phyloP scores from a whole-genome alignment of 441 rosid genomes.

The Populus tomentosa region DNA sequence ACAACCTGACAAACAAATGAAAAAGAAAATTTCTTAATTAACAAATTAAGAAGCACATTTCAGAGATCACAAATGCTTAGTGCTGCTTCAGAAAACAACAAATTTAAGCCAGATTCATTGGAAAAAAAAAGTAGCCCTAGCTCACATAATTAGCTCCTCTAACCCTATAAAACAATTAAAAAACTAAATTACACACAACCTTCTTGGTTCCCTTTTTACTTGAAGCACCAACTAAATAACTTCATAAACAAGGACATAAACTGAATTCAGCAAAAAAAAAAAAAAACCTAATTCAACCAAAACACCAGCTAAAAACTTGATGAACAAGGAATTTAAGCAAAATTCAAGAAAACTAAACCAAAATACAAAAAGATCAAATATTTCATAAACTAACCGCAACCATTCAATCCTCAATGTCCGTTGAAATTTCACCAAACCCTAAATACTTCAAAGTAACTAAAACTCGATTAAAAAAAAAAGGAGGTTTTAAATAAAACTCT shows the following conservation, averaged over 20 bases:
- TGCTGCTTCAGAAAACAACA: neutral
- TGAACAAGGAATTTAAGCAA: neutral
- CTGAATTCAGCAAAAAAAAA: neutral
- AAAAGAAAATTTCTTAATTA: neutral
- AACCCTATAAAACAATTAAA: neutral
- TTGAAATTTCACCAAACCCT: neutral
- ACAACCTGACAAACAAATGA: slow-evolving; percentile 10
- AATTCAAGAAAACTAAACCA: neutral
- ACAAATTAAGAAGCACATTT: neutral
- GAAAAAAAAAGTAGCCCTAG: neutral
- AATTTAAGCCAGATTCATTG: neutral
- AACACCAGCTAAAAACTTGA: neutral
- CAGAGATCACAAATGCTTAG: neutral
- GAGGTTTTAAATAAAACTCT: neutral
- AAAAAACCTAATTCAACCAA: neutral
- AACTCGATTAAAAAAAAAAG: neutral
- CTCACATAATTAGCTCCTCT: neutral
- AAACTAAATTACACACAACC: neutral
- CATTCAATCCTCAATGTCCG: neutral
- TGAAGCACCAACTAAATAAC: neutral
- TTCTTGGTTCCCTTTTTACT: neutral
- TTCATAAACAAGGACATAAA: neutral
- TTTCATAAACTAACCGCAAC: slow-evolving; percentile 4
- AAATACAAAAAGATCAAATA: neutral
- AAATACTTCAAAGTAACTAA: neutral